Evolutionary conservation across 2,329 filamentous ascomycete genomes (phyloP), one percentile per base, ranked within the genome.

Genomic region (Cladophialophora bantiana): DNA sequence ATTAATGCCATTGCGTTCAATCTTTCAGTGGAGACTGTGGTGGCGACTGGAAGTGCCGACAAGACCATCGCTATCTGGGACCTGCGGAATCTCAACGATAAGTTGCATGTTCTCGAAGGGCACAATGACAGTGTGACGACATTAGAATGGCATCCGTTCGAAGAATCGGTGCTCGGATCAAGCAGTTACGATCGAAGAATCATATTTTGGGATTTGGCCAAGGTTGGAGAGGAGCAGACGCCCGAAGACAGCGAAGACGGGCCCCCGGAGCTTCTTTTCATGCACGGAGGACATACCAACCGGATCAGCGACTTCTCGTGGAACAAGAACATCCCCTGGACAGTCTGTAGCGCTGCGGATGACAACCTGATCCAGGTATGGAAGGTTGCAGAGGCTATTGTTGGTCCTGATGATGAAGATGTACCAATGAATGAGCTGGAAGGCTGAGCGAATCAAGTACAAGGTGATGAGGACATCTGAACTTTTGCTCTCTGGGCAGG

Each of bases 231-330:
- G 75, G 95, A 99, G 81, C 95, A 98, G 79, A 90, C 92, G 10
- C 93, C 93, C 2, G 96, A 99, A 72, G 95, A 99, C 78, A 90
- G 90, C 58, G 94, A 98, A 73, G 95, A 99, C 76, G 95, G 95
- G 0, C 92, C 94, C 1, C 94, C 95, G 59, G 95, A 99, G 80
- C 84, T 99, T 91, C 83, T 99, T 1, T 99, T 99, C 81, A 98
- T 99, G 94, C 95, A 99, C 75, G 95, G 95, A 68, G 95, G 95
- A 36, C 96, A 99, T 82, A 99, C 95, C 10, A 97, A 97, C 80
- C 91, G 96, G 72, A 88, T 99, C 68, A 93, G 92, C 40, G 96
- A 99, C 79, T 99, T 99, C 76, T 94, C 91, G 80, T 99, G 94
- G 94, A 99, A 99, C 79, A 88, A 89, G 73, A 97, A 96, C 77